Conservation (phyloP, 129 eudicot genomes). For the Arctium lappa region DNA sequence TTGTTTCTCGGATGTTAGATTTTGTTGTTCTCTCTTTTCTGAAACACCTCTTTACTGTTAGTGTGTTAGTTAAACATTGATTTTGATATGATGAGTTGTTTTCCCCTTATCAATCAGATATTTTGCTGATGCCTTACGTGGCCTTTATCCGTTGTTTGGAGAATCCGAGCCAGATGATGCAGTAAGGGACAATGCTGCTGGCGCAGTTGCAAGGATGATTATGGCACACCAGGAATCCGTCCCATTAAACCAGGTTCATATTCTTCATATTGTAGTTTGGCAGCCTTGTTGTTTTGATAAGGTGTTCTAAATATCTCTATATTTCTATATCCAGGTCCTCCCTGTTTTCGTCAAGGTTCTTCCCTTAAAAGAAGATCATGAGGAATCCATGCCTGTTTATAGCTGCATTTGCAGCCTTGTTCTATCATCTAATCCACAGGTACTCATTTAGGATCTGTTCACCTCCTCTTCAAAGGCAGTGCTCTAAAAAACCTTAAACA, state of each 20-base stretch:
- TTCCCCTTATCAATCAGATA: slow-evolving; percentile 43
- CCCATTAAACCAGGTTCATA: slow-evolving; percentile 78
- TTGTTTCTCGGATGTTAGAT: not conserved
- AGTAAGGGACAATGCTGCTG: slow-evolving; percentile 96
- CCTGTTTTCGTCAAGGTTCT: slow-evolving; percentile 88
- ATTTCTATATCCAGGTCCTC: slow-evolving; percentile 54
- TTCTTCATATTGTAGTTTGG: slow-evolving; percentile 6
- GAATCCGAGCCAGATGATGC: slow-evolving; percentile 95
- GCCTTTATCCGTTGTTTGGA: slow-evolving; percentile 80
- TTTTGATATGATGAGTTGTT: slow-evolving; percentile 11
- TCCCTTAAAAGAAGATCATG: slow-evolving; percentile 92
- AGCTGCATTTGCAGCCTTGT: slow-evolving; percentile 84
- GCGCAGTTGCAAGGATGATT: slow-evolving; percentile 99
- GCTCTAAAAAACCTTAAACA: slow-evolving; percentile 14
- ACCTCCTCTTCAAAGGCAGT: not conserved
- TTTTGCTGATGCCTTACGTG: slow-evolving; percentile 64
- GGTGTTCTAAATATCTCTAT: not conserved
- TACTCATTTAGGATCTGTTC: slow-evolving; percentile 14
- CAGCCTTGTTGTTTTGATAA: not conserved
- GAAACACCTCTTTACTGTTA: not conserved
- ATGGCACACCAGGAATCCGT: slow-evolving; percentile 78
- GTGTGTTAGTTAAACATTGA: not conserved
- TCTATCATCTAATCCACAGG: slow-evolving; percentile 85
- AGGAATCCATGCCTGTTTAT: slow-evolving; percentile 87
- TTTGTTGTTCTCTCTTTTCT: not conserved